Evolutionary conservation across 2,329 filamentous ascomycete genomes (phyloP).

Genomic region (Chaetomium sp.): DNA sequence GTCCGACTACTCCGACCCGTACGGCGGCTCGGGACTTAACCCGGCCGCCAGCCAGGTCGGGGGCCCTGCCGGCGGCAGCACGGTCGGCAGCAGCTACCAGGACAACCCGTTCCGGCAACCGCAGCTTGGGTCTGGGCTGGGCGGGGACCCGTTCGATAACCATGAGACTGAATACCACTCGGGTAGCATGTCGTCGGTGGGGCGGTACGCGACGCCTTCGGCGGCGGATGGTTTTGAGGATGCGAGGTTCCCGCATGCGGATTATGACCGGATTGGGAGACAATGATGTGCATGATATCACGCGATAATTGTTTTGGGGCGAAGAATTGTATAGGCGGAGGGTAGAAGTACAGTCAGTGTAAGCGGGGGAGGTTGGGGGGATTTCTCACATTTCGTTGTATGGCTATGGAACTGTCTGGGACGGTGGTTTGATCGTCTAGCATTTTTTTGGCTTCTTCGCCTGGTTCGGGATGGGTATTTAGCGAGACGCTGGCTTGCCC

Average conservation of each 20-base stretch:
- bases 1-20: slow-evolving; percentile 28
- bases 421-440: not conserved
- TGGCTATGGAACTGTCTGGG: slow-evolving; percentile 1
- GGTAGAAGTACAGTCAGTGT: not conserved
- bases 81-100: slow-evolving; percentile 32
- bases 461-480: slow-evolving; percentile 1
- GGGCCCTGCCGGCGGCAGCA: slow-evolving; percentile 9
- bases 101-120: slow-evolving; percentile 27
- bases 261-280: slow-evolving; percentile 46
- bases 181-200: slow-evolving; percentile 24
- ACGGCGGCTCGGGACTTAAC: slow-evolving; percentile 12
- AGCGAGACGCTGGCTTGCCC: not conserved
- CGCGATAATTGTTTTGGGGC: not conserved
- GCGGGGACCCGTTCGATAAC: slow-evolving; percentile 40
- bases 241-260: slow-evolving; percentile 49
- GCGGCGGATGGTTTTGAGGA: slow-evolving; percentile 38
- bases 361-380: not conserved
- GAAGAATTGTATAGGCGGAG: not conserved
- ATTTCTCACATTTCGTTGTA: not conserved
- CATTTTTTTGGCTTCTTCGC: slow-evolving; percentile 10
- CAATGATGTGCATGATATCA: slow-evolving; percentile 25
- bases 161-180: slow-evolving; percentile 44
- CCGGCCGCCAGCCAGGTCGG: slow-evolving; percentile 3
- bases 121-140: not conserved
- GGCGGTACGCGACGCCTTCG: slow-evolving; percentile 34